Base-by-base conservation (phyloP, 768 basidiomycete genomes). In the Scleroderma bovista region DNA sequence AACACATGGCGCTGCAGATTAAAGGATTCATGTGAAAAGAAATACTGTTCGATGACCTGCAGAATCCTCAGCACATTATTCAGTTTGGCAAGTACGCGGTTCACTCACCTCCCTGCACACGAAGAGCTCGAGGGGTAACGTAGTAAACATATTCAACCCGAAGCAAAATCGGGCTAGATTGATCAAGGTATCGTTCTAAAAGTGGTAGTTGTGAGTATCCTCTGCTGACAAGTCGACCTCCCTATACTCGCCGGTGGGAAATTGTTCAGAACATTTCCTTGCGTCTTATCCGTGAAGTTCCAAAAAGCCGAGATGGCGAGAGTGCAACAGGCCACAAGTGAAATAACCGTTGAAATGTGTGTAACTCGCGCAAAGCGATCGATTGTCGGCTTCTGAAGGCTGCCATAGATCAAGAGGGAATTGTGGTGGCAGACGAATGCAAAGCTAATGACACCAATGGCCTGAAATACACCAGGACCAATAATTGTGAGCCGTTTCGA, bases 381-480 rank as follows among this genome's bases (percentile, higher is more conserved):
- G 23, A 98, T 72, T 1, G 96, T 98, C 8, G 96, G 96, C 7
- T 89, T 95, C 39, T 81, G 80, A 63, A 99, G 71, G 59, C 88
- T 90, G 43, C 94, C 93, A 60, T 97, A 99, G 57, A 99, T 97
- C 56, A 98, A 77, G 47, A 97, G 80, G 9, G 93, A 93, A 65
- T 99, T 99, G 67, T 98, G 96, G 66, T 99, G 95, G 64, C 94
- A 96, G 19, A 96, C 94, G 60, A 93, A 97, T 39, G 93, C 92
- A 60, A 93, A 93, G 64, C 87, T 89, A 60, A 99, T 99, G 53
- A 99, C 96, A 20, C 95, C 96, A 42, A 97, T 94, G 26, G 96
- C 94, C 64, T 91, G 91, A 62, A 96, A 92, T 20, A 97, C 74
- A 2, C 93, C 88, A 0, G 88, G 78, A 19, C 80, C 78, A 38